phyloP scores from a whole-genome alignment of 2,329 filamentous ascomycete species.

The Alternaria sp. region DNA sequence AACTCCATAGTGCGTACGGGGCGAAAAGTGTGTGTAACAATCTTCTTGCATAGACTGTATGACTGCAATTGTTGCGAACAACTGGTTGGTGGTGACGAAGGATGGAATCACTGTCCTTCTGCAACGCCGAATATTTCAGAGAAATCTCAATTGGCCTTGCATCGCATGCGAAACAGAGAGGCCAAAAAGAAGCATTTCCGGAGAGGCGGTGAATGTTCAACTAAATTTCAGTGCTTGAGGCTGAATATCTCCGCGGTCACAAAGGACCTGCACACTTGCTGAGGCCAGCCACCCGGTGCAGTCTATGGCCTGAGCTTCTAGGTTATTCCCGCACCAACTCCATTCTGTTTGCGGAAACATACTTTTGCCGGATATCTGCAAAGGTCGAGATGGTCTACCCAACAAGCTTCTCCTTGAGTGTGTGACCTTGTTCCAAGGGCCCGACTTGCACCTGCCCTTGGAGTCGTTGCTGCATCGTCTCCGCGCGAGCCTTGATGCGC shows the following conservation, averaged over 20 bases:
- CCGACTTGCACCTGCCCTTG: slow-evolving; percentile 60
- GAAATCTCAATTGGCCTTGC: background rate
- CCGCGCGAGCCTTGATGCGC: slow-evolving; percentile 58
- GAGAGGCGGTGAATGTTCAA: slow-evolving; percentile 2
- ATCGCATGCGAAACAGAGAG: slow-evolving; percentile 7
- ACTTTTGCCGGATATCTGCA: background rate
- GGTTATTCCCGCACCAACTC: background rate
- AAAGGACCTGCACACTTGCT: background rate
- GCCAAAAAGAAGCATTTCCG: background rate
- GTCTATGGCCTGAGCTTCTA: background rate
- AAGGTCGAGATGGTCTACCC: slow-evolving; percentile 3
- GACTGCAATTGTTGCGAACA: background rate
- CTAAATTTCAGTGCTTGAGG: background rate
- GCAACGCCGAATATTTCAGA: background rate
- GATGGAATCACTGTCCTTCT: background rate
- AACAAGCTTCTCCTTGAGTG: slow-evolving; percentile 18
- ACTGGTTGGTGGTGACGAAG: background rate
- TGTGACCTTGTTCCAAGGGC: slow-evolving; percentile 43
- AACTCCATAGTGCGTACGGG: background rate
- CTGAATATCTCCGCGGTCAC: slow-evolving; percentile 31
- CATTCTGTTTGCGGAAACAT: background rate
- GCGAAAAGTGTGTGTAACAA: background rate
- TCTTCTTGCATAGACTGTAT: background rate
- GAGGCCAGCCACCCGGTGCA: slow-evolving; percentile 2
- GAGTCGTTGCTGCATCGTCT: slow-evolving; percentile 52